Evolutionary conservation across 108 stramenopile genomes (phyloP).

Genomic region (Chaetoceros muelleri): DNA sequence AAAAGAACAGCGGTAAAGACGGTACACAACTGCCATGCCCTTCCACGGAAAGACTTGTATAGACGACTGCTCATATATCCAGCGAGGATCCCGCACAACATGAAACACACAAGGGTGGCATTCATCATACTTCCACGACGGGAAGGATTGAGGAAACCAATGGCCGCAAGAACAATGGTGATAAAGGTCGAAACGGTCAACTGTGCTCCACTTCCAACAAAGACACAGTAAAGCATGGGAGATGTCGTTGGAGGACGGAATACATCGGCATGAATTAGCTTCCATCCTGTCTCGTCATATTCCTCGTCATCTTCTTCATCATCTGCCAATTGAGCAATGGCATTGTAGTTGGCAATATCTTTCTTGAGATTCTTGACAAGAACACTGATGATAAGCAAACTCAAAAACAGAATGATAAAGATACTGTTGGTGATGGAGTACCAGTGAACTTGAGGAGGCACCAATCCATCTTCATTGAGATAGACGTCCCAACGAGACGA

Average conservation of each 20-base stretch:
- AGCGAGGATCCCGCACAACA: slow-evolving; percentile 79
- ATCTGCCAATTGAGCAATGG: slow-evolving; percentile 72
- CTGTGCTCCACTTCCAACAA: slow-evolving; percentile 91
- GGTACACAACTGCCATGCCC: slow-evolving; percentile 92
- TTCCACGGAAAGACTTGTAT: slow-evolving; percentile 93
- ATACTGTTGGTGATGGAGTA: slow-evolving; percentile 94
- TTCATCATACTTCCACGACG: slow-evolving; percentile 91
- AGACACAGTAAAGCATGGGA: slow-evolving; percentile 95
- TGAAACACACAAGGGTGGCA: slow-evolving; percentile 81
- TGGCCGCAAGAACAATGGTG: slow-evolving; percentile 74
- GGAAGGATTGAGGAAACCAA: slow-evolving; percentile 92
- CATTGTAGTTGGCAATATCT: slow-evolving; percentile 96
- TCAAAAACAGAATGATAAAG: slow-evolving; percentile 92
- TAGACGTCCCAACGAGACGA: slow-evolving; percentile 97
- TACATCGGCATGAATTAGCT: slow-evolving; percentile 99
- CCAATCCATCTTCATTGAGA: slow-evolving; percentile 80
- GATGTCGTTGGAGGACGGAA: slow-evolving; percentile 90
- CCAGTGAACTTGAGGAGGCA: slow-evolving; percentile 95
- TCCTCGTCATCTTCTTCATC: slow-evolving; percentile 90
- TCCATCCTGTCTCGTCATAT: slow-evolving; percentile 91
- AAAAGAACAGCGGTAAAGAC: slow-evolving; percentile 79
- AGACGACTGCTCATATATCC: slow-evolving; percentile 83
- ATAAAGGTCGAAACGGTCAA: slow-evolving; percentile 47
- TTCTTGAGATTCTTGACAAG: slow-evolving; percentile 90
- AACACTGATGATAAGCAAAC: slow-evolving; percentile 87